Conservation (phyloP, 1,284 basidiomycete species). For the Rhodotorula glutinis region DNA sequence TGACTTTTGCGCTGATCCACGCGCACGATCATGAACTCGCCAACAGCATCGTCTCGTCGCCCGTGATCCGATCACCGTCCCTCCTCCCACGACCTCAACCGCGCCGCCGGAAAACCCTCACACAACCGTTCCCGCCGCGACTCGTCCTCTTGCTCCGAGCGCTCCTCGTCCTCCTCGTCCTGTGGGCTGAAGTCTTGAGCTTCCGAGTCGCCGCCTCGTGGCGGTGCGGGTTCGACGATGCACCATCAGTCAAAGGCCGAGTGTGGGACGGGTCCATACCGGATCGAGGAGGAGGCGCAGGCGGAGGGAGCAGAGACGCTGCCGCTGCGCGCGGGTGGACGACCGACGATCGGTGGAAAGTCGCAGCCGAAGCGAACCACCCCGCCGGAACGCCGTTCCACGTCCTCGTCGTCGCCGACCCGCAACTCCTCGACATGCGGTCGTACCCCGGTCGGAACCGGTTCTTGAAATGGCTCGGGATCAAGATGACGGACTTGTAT, state of each 20-base stretch:
- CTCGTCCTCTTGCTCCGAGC: constrained; percentile 7
- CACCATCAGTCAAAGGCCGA: constrained; percentile 8
- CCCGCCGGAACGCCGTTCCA: constrained; percentile 53
- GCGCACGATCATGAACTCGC: too few relatives aligned
- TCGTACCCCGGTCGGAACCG: constrained; percentile 52
- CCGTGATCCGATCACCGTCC: constrained; percentile 4
- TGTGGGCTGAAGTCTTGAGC: constrained; percentile 20
- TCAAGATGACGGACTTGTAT: constrained; percentile 59
- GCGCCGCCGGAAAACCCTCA: neutral
- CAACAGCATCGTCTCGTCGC: constrained; percentile 4
- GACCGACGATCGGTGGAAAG: constrained; percentile 1
- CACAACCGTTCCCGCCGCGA: constrained; percentile 2
- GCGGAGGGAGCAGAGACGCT: too few relatives aligned
- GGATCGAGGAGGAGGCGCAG: too few relatives aligned
- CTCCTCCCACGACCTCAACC: constrained; percentile 1
- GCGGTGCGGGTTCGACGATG: constrained; percentile 21
- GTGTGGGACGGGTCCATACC: constrained; percentile 11
- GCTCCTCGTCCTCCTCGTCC: constrained; percentile 27
- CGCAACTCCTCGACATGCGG: constrained; percentile 62
- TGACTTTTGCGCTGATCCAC: neutral
- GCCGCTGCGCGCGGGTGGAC: neutral
- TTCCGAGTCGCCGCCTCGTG: constrained; percentile 16
- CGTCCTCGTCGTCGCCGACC: constrained; percentile 59
- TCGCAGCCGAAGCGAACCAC: neutral
- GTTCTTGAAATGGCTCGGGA: constrained; percentile 49